Evolutionary conservation across 306 rosid species (phyloP).

Genomic region (Medicago arabica): DNA sequence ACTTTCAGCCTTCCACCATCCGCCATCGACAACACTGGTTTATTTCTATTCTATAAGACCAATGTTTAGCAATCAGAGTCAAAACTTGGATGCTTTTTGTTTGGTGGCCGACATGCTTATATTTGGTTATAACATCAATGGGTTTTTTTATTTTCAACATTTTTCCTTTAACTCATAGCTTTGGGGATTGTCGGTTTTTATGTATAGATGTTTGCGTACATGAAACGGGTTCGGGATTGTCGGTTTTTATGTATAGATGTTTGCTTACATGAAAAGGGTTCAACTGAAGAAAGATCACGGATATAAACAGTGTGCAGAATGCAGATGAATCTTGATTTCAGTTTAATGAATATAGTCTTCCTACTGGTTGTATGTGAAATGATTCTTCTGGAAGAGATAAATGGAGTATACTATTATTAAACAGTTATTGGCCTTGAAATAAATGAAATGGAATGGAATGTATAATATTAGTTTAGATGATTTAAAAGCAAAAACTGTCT

Average conservation of each 20-base stretch:
- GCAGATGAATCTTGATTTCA: slow-evolving; percentile 21
- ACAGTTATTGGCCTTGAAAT: not conserved
- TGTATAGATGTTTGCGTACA: slow-evolving; percentile 22
- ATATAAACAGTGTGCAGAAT: slow-evolving; percentile 13
- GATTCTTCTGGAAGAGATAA: slow-evolving; percentile 11
- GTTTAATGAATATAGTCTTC: slow-evolving; percentile 12
- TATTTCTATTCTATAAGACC: not conserved
- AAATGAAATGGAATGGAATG: not conserved
- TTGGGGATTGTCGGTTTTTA: slow-evolving; percentile 28
- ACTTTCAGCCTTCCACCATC: not conserved
- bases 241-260: slow-evolving; percentile 24
- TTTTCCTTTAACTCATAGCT: not conserved
- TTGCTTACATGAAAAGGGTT: slow-evolving; percentile 23
- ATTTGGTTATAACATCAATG: slow-evolving; percentile 19
- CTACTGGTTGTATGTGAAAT: slow-evolving; percentile 20
- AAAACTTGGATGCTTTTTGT: not conserved
- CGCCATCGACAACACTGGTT: not conserved
- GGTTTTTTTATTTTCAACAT: not conserved
- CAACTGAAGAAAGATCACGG: slow-evolving; percentile 5
- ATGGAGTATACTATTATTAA: not conserved
- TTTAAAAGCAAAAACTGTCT: slow-evolving; percentile 34
- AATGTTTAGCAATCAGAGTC: slow-evolving; percentile 24
- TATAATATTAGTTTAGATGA: slow-evolving; percentile 12
- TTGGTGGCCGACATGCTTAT: slow-evolving; percentile 12
- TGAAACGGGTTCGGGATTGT: slow-evolving; percentile 22